Evolutionary conservation across 164 flowering plant species (phyloP), one percentile per base, ranked within the genome.

Genomic region (Magnolia kwangsiensis): DNA sequence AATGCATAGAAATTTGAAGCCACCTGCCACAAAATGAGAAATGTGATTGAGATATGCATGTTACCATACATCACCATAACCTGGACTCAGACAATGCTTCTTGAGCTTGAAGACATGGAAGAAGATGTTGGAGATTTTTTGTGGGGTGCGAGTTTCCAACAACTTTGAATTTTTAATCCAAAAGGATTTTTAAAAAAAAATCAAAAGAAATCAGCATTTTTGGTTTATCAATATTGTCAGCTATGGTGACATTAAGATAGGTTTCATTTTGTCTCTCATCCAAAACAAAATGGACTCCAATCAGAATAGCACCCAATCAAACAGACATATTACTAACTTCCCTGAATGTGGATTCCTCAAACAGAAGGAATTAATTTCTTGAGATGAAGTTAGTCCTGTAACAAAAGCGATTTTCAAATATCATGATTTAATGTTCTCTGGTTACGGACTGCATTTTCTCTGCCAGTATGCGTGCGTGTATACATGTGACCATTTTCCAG

Each of bases 21-120:
- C 20, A 69, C 13, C 24, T 75, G 74, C 37, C 74, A 71, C 59
- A 74, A 79, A 69, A 63, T 71, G 73, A 79, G 73, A 77, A 69
- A 23, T 9, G 49, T n/a, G 20, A 50, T 29, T 63, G 49, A 70
- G 23, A 64, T 24, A 45, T 58, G 18, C 50, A 72, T 61, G 50
- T 21, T 31, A 59, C 23, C 16, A 51, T 7, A 31, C 51, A 29
- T 45, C 37, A 50, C n/a, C 50, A 23, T 49, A 71, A 71, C n/a
- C 21, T 16, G 13, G 18, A 55, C 61, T 16, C 61, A 7, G 18
- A 55, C 19, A 8, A 55, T 55, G 18, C 61, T 55, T 55, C 61
- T 55, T 16, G 18, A 55, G 61, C 18, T 55, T 55, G 18, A 55
- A 13, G 61, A 55, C 18, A 55, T 16, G 61, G 61, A 55, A 55